A percentile compares a stretch with the other conserved stretches of the same genome.
Evolutionary conservation across 169 alveolate genomes (phyloP).

Genomic region (Blepharisma undulans): DNA sequence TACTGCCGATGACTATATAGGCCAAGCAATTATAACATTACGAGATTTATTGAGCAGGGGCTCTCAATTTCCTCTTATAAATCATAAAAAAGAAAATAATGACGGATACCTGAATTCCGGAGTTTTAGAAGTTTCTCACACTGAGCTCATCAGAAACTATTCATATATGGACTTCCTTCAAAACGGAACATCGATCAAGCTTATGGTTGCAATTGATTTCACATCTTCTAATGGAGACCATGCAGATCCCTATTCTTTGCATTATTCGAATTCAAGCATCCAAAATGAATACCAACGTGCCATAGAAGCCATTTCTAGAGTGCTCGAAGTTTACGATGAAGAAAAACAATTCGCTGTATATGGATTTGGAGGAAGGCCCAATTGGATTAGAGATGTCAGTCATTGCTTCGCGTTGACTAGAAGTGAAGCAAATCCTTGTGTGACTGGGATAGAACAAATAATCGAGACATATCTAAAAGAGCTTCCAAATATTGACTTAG

Average conservation of each 20-base stretch:
- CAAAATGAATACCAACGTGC: conserved; percentile 67
- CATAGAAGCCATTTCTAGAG: conserved; percentile 53
- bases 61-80: not conserved
- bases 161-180: conserved; percentile 70
- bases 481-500: conserved; percentile 44
- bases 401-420: conserved; percentile 56
- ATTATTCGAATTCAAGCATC: conserved; percentile 23
- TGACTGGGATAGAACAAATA: conserved; percentile 57
- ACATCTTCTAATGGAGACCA: conserved; percentile 80
- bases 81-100: not conserved
- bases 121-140: not conserved
- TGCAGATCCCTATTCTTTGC: conserved; percentile 59
- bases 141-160: conserved; percentile 46
- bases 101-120: not conserved
- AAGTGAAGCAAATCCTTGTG: conserved; percentile 56
- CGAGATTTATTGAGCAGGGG: not conserved
- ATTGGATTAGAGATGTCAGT: conserved; percentile 14
- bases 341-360: conserved; percentile 65
- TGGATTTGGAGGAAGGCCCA: conserved; percentile 63
- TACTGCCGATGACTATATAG: conserved; percentile 39
- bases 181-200: conserved; percentile 69
- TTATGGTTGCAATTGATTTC: conserved; percentile 80
- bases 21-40: not conserved
- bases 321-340: conserved; percentile 65
- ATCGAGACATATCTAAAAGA: conserved; percentile 51